Percentiles rank a stretch among this genome's conserved stretches.
Evolutionary conservation across 148 eudicot species (phyloP).

Genomic region (Chenopodium berlandieri): DNA sequence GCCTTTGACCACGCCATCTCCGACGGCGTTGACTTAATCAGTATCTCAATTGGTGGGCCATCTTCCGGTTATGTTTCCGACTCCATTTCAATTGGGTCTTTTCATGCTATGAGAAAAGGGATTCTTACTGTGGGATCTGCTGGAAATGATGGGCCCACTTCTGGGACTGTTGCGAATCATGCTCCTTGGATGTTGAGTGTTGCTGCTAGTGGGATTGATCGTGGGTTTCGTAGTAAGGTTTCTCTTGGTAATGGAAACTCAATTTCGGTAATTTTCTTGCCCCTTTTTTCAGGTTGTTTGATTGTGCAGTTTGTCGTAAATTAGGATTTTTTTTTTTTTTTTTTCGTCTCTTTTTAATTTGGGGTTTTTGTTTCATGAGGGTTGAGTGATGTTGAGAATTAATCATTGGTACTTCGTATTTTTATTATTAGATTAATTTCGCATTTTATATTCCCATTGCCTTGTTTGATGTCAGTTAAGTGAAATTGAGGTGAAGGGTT

Average conservation of each 20-base stretch:
- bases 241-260: constrained; percentile 51
- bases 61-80: constrained; percentile 28
- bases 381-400: too few relatives aligned
- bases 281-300: background rate
- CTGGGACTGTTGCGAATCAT: constrained; percentile 39
- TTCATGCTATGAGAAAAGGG: constrained; percentile 56
- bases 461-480: too few relatives aligned
- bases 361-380: background rate
- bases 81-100: constrained; percentile 47
- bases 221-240: constrained; percentile 56
- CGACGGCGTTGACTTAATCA: constrained; percentile 67
- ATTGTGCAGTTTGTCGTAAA: background rate
- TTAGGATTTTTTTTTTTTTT: background rate
- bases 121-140: constrained; percentile 57
- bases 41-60: constrained; percentile 57
- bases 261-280: constrained; percentile 31
- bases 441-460: too few relatives aligned
- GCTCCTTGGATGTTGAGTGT: constrained; percentile 75
- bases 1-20: constrained; percentile 63
- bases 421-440: too few relatives aligned
- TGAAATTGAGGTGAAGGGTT: too few relatives aligned
- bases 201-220: constrained; percentile 60
- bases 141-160: constrained; percentile 58
- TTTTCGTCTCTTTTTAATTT: background rate
- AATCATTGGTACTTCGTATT: too few relatives aligned